Evolutionary conservation across 352 stramenopile genomes (phyloP), one percentile per base, ranked within the genome.

Genomic region (Globisporangium alternatum): DNA sequence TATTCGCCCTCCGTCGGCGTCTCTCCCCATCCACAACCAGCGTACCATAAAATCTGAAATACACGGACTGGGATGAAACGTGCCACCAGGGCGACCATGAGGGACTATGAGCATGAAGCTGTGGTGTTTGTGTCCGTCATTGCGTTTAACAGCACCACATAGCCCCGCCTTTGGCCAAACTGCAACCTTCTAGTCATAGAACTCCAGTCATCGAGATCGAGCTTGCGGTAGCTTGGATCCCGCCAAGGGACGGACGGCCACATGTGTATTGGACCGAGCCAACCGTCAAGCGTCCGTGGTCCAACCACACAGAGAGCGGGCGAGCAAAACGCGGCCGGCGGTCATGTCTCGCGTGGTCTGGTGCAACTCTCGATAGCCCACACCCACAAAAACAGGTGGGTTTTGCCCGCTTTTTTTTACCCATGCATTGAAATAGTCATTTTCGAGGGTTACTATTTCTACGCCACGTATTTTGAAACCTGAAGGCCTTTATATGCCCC

Each of bases 291-390:
- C 22, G 4, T 19, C 10, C 47, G 47, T 21, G 47, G 47, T 54
- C 47, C 47, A 54, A 54, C 47, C 47, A 54, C 45, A 8, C 35
- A 41, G 31, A 41, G 9, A 41, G n/a, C n/a, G n/a, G n/a, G 35
- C 35, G 12, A 41, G 31, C 35, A 41, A 8, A 9, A n/a, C n/a
- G n/a, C n/a, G n/a, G n/a, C n/a, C n/a, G n/a, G 35, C 35, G 9
- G 5, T 72, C 55, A 72, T 68, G 61, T 68, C 44, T 51, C 44
- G 44, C 44, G n/a, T 4, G n/a, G 44, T 51, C 44, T 51, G 44
- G 44, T 25, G 47, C 22, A 54, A 54, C 47, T 54, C 19, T 17
- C 47, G 35, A 35, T 54, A 19, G n/a, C n/a, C n/a, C n/a, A n/a
- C n/a, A n/a, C n/a, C n/a, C n/a, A n/a, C n/a, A n/a, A n/a, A n/a